Conservation (phyloP, 2,329 filamentous ascomycete species). For the Cladobotryum protrusum region DNA sequence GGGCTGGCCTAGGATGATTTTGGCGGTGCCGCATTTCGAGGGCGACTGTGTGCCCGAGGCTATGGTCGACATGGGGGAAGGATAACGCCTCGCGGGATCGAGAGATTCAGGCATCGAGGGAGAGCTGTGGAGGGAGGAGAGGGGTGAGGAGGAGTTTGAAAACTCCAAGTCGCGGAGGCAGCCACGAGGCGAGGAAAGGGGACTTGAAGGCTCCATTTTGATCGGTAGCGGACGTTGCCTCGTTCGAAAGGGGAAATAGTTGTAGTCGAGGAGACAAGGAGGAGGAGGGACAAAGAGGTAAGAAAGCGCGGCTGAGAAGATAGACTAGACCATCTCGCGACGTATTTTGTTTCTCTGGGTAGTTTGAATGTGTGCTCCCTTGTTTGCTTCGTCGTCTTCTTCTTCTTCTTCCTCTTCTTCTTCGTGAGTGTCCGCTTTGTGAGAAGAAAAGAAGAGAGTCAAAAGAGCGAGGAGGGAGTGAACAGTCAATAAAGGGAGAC, state of each 20-base stretch:
- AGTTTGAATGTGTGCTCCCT: background rate
- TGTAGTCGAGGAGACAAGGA: background rate
- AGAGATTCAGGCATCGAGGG: slow-evolving; percentile 45
- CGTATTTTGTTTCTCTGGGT: background rate
- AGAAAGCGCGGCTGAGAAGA: slow-evolving; percentile 6
- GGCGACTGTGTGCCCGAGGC: slow-evolving; percentile 43
- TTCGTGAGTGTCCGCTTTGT: too few species aligned
- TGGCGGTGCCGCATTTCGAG: slow-evolving; percentile 40
- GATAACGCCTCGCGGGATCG: slow-evolving; percentile 42
- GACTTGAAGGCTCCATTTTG: slow-evolving; percentile 23
- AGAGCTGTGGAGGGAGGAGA: slow-evolving; percentile 48
- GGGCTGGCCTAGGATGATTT: slow-evolving; percentile 16
- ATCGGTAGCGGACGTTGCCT: background rate
- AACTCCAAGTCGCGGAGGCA: slow-evolving; percentile 27
- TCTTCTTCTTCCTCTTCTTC: background rate
- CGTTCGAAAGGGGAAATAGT: background rate
- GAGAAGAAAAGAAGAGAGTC: too few species aligned
- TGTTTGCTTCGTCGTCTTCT: slow-evolving; percentile 5
- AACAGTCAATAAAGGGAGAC: too few species aligned
- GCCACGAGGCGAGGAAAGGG: slow-evolving; percentile 24
- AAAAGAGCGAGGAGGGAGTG: too few species aligned
- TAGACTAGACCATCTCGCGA: slow-evolving; percentile 9
- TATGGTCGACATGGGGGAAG: slow-evolving; percentile 43
- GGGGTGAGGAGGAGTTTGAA: slow-evolving; percentile 45
- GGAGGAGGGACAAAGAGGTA: background rate